A percentile compares a stretch with the other conserved stretches of the same genome.
Evolutionary conservation across 306 rosid genomes (phyloP).

Genomic region (Phaseolus lunatus): DNA sequence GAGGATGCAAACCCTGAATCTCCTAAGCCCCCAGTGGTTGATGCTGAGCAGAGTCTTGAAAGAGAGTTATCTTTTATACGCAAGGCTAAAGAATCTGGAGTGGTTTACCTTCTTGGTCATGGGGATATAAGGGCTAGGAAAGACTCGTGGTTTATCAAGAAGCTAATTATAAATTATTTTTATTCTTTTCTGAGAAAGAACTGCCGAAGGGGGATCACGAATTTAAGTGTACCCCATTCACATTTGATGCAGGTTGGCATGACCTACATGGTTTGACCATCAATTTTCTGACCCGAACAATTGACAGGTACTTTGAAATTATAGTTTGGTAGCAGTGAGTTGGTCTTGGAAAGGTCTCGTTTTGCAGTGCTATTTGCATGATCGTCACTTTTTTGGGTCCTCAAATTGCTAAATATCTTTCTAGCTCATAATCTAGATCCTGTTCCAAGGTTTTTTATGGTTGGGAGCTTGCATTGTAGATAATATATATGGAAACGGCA

Average conservation of each 20-base stretch:
- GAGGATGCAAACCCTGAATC: conserved; percentile 54
- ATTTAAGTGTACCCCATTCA: conserved; percentile 94
- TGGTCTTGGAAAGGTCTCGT: conserved; percentile 35
- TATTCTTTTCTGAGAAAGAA: conserved; percentile 89
- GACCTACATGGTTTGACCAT: conserved; percentile 89
- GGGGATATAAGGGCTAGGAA: conserved; percentile 95
- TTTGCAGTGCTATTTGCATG: conserved; percentile 22
- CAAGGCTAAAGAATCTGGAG: conserved; percentile 91
- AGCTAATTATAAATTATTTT: conserved; percentile 85
- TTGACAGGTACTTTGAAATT: conserved; percentile 27
- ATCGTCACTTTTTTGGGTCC: conserved; percentile 34
- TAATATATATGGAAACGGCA: conserved; percentile 38
- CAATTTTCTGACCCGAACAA: conserved; percentile 47
- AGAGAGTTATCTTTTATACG: conserved; percentile 85
- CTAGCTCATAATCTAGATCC: conserved; percentile 7
- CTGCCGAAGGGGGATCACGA: conserved; percentile 86
- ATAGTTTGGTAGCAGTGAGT: conserved; percentile 11
- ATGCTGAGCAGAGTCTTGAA: conserved; percentile 88
- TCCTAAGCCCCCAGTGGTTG: conserved; percentile 59
- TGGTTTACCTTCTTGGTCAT: conserved; percentile 94
- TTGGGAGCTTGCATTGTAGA: conserved; percentile 29
- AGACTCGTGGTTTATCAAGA: conserved; percentile 93
- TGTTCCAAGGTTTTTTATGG: conserved; percentile 29
- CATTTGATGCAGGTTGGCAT: conserved; percentile 96
- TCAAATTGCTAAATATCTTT: conserved; percentile 29